Base-by-base conservation (phyloP, 331 rosid genomes). In the Saraca asoca region DNA sequence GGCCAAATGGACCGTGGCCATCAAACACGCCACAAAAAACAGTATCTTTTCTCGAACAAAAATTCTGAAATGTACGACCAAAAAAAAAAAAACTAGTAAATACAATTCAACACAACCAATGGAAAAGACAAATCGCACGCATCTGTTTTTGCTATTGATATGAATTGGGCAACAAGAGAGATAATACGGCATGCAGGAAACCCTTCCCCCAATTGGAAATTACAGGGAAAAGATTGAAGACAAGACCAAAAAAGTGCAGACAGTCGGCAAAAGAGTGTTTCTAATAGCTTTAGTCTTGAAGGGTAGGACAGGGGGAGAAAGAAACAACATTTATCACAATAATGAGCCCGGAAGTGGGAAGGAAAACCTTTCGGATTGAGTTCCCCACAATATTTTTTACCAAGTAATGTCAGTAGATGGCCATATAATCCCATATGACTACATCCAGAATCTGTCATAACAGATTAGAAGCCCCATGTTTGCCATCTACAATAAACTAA, bases 1-100 rank as follows among this genome's bases (percentile, higher is more conserved):
- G 99, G 52, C 99, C 99, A 68, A 18, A 94, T 0, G 99, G 99
- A 56, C 99, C 99, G 7, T 94, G 99, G 38, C 99, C 99, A 75
- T 94, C 99, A 58, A 94, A 94, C 76, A 94, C 99, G 38, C 99
- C 99, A 67, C 97, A 94, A 78, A 94, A 94, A 66, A 75, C 39
- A 13, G 97, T 80, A 75, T 85, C 95, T 35, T 78, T 78, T 69
- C 95, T 80, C 12, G 95, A 86, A 62, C 96, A 85, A 50, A 94
- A 94, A 82, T 90, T 88, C 99, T 94, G 91, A 58, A 73, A 73
- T 29, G 4, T n/a, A n/a, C n/a, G n/a, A n/a, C n/a, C 18, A 70
- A 42, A 67, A 33, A 34, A 57, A 35, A 66, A 49, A 51, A 58
- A 65, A 62, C n/a, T 74, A 73, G 51, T 39, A 46, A 68, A 75